These are phyloP conservation scores for Tarenaya hassleriana DNA, from an alignment of 345 rosid species.

Conservation along the genomic window DNA sequence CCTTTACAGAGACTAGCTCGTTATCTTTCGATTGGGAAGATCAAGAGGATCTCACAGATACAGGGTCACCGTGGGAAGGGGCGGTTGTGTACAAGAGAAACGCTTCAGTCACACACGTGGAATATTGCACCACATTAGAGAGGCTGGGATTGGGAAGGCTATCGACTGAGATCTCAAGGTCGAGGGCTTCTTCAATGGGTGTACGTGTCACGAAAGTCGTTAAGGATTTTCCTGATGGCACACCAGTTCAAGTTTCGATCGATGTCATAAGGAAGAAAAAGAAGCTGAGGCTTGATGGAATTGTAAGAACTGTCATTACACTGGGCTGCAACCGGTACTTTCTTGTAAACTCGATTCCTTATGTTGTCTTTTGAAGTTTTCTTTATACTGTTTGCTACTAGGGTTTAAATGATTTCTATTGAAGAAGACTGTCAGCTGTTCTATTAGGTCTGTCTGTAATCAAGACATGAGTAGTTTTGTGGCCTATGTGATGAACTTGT, in stretches of 20 bases:
- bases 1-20: slow-evolving; percentile 33
- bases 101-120: slow-evolving; percentile 61
- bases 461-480: no score
- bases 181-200: slow-evolving; percentile 79
- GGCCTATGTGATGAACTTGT: no score
- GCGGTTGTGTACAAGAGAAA: slow-evolving; percentile 70
- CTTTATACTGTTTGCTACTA: not conserved
- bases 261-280: slow-evolving; percentile 72
- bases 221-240: slow-evolving; percentile 76
- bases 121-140: slow-evolving; percentile 87
- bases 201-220: slow-evolving; percentile 80
- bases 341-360: not conserved
- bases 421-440: no score
- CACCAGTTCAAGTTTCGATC: slow-evolving; percentile 84
- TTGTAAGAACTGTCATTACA: slow-evolving; percentile 68
- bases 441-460: no score
- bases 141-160: slow-evolving; percentile 77
- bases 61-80: slow-evolving; percentile 86
- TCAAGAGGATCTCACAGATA: slow-evolving; percentile 40
- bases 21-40: slow-evolving; percentile 54
- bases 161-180: slow-evolving; percentile 59
- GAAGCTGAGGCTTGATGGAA: slow-evolving; percentile 86
- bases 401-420: not conserved
- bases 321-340: slow-evolving; percentile 75
- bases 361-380: not conserved